A percentile compares a stretch with the other conserved stretches of the same genome.
These are phyloP conservation scores for Pyrus pyrifolia DNA, from an alignment of 306 rosid species.

Conservation along the genomic window DNA sequence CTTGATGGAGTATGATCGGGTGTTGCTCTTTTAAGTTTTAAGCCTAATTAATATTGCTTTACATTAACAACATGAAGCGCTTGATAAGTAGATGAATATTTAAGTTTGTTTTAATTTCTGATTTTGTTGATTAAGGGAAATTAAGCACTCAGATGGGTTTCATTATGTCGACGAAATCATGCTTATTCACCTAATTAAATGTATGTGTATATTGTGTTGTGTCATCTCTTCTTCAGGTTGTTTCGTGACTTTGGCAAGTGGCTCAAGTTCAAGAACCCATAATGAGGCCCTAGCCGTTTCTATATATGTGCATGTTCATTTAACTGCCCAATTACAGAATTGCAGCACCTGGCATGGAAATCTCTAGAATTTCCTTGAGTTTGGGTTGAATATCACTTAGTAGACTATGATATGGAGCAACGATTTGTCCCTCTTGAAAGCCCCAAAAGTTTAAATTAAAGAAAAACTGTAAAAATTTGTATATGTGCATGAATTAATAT, in stretches of 20 bases:
- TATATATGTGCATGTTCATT: neutral
- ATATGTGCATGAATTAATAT: too few species aligned
- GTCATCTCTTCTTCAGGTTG: neutral
- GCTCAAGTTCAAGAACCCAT: neutral
- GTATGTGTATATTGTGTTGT: neutral
- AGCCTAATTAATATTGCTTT: neutral
- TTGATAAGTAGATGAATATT: neutral
- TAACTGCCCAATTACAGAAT: conserved; percentile 1
- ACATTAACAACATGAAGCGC: conserved; percentile 1
- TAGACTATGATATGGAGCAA: neutral
- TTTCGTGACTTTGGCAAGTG: neutral
- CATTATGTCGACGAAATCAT: neutral
- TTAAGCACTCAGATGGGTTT: neutral
- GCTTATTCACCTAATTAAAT: neutral
- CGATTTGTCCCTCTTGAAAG: neutral
- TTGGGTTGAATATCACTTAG: neutral
- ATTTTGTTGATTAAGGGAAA: neutral
- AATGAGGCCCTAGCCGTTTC: neutral
- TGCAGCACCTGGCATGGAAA: neutral
- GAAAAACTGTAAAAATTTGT: neutral
- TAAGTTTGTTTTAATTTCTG: neutral
- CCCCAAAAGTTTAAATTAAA: neutral
- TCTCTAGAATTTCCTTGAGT: neutral
- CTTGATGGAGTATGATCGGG: conserved; percentile 8
- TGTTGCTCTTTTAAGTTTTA: conserved; percentile 18